Percentiles rank a stretch among this genome's conserved stretches.
phyloP scores from a whole-genome alignment of 2,329 filamentous ascomycete species.

The Mariannaea sp. region DNA sequence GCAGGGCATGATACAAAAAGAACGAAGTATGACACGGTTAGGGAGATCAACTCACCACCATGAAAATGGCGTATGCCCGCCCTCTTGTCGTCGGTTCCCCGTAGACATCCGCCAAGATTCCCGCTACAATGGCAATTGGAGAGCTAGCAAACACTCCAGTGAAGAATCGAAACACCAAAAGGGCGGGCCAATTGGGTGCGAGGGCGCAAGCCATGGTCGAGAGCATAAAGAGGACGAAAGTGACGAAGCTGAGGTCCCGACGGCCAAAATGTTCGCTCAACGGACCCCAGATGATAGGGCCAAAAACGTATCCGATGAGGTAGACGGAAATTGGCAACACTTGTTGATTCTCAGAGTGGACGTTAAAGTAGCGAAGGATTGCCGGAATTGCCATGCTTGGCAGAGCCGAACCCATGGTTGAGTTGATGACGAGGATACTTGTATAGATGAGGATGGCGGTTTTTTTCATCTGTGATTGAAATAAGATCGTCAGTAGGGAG shows the following conservation, averaged over 20 bases:
- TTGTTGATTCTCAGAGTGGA: slow-evolving; percentile 52
- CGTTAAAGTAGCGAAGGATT: slow-evolving; percentile 61
- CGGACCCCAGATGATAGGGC: slow-evolving; percentile 66
- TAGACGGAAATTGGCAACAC: slow-evolving; percentile 67
- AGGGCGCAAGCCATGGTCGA: slow-evolving; percentile 62
- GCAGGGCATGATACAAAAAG: not conserved
- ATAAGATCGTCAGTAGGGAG: not conserved
- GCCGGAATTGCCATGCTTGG: slow-evolving; percentile 66
- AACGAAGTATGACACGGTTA: too few relatives aligned
- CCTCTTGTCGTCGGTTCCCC: slow-evolving; percentile 56
- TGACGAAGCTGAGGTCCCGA: slow-evolving; percentile 49
- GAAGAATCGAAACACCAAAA: slow-evolving; percentile 61
- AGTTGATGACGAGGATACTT: slow-evolving; percentile 67
- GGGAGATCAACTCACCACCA: slow-evolving; percentile 55
- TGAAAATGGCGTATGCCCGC: slow-evolving; percentile 66
- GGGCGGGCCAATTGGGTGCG: slow-evolving; percentile 55
- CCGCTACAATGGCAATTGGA: slow-evolving; percentile 65
- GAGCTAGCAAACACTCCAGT: slow-evolving; percentile 59
- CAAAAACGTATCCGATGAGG: slow-evolving; percentile 67
- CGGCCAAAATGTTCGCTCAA: slow-evolving; percentile 69
- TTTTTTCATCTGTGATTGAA: slow-evolving; percentile 55
- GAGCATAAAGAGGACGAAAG: slow-evolving; percentile 54
- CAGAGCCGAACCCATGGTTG: slow-evolving; percentile 67
- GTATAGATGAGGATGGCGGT: slow-evolving; percentile 57
- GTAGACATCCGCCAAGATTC: slow-evolving; percentile 70